Percentiles rank a stretch among this genome's conserved stretches.
phyloP scores from a whole-genome alignment of 768 basidiomycete genomes.

The Pleurotus djamor region DNA sequence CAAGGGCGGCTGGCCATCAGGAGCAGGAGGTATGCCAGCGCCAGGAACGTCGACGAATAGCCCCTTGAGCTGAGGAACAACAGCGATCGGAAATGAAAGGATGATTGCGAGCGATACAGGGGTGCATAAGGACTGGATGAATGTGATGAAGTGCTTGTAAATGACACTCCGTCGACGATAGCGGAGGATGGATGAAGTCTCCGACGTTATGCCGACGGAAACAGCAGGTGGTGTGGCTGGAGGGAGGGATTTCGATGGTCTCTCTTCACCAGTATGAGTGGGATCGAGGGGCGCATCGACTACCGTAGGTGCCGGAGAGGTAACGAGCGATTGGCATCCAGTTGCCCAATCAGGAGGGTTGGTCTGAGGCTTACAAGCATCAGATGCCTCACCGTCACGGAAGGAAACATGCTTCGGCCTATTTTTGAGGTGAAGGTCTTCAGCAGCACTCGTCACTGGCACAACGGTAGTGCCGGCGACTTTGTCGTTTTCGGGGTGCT shows the following conservation, averaged over 20 bases:
- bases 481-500: slow-evolving; percentile 2
- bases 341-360: neutral
- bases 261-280: neutral
- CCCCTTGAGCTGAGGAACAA: slow-evolving; percentile 56
- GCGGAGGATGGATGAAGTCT: slow-evolving; percentile 4
- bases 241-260: neutral
- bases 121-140: slow-evolving; percentile 35
- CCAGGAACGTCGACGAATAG: slow-evolving; percentile 51
- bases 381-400: slow-evolving; percentile 17
- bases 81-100: slow-evolving; percentile 50
- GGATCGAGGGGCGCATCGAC: neutral
- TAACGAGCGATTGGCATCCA: neutral
- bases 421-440: neutral
- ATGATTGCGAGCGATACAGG: slow-evolving; percentile 56
- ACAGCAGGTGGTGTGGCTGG: neutral
- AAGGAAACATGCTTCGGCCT: slow-evolving; percentile 18
- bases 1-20: slow-evolving; percentile 68
- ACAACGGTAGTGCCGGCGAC: neutral
- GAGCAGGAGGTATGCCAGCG: slow-evolving; percentile 44
- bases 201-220: neutral
- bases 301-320: slow-evolving; percentile 2
- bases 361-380: neutral
- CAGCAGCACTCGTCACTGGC: neutral
- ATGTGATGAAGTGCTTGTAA: slow-evolving; percentile 9
- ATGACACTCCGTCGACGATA: slow-evolving; percentile 5